Base-by-base conservation (phyloP, 2,329 filamentous ascomycete genomes). In the Fusarium papillatum region DNA sequence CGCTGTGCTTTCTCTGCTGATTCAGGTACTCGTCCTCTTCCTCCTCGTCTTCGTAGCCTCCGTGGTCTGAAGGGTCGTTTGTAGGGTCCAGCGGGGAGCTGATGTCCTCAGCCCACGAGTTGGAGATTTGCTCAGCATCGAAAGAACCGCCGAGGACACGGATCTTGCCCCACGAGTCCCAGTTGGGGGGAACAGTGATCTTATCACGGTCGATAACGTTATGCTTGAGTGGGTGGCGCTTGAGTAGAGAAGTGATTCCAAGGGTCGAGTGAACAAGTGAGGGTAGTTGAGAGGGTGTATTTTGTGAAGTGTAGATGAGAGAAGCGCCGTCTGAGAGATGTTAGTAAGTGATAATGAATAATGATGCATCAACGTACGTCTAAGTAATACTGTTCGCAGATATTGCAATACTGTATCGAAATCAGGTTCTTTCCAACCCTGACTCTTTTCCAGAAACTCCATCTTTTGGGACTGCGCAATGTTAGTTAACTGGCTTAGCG, bases 161-260 rank as follows among this genome's bases (percentile, higher is more conserved):
- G 71, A 99, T 98, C 85, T 98, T 99, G 71, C 95, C 96, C 95
- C 95, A 98, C 0, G 96, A 98, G 84, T 99, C 97, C 97, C 97
- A 99, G 83, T 98, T 98, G 19, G 96, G 94, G 2, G 96, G 96
- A 1, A 99, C 94, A 7, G 98, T 89, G 66, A 99, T 96, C 88
- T 97, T 97, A 83, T 98, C 96, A 71, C 96, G 91, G 85, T 97
- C 97, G 76, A 97, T 97, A 72, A 97, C 94, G 79, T 98, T 98
- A 82, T 96, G 94, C 85, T 95, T 97, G 29, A 97, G 88, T 29
- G 93, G 91, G 80, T 95, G 91, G 74, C 93, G 91, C 83, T 95
- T 95, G 22, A 97, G 87, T 24, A 97, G 89, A 26, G 95, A 97
- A 72, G 95, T 95, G 82, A 98, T 96, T 66, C 94, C 95, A 22